Percentiles rank a stretch among this genome's conserved stretches.
Conservation (phyloP, 176 grass and related monocot genomes). For the Lolium multiflorum region DNA sequence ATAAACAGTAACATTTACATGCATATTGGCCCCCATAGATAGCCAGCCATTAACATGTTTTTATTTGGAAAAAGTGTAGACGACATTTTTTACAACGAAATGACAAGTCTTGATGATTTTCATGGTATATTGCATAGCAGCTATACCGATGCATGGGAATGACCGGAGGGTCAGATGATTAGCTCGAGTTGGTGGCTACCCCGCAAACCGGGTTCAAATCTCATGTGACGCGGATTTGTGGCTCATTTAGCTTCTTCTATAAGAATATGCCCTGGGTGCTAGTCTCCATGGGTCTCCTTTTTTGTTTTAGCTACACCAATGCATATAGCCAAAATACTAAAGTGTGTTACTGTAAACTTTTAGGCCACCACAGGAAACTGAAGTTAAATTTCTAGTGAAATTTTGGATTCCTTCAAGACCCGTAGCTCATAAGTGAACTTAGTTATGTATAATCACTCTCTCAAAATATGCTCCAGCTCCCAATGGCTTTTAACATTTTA, state of each 20-base stretch:
- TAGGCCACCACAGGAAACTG: constrained; percentile 30
- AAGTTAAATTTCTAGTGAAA: constrained; percentile 22
- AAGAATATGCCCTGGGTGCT: no score
- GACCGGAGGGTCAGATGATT: no score
- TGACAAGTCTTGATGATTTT: constrained; percentile 23
- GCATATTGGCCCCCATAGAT: not conserved
- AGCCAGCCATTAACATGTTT: constrained; percentile 9
- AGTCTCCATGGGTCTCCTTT: no score
- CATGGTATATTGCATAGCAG: constrained; percentile 14
- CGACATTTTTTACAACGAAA: constrained; percentile 16
- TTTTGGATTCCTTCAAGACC: constrained; percentile 16
- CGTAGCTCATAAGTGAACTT: not conserved
- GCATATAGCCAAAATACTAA: constrained; percentile 10
- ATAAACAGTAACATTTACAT: not conserved
- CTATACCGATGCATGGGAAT: not conserved
- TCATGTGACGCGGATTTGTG: no score
- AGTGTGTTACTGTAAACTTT: constrained; percentile 8
- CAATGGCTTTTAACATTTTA: not conserved
- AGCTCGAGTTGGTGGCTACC: no score
- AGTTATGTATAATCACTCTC: constrained; percentile 11
- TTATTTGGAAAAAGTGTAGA: not conserved
- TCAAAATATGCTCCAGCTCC: constrained; percentile 1
- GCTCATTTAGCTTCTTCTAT: no score
- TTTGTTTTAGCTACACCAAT: not conserved
- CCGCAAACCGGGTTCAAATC: no score